Base-by-base conservation (phyloP, 73 alveolate genomes). In the Tetrahymena borealis region DNA sequence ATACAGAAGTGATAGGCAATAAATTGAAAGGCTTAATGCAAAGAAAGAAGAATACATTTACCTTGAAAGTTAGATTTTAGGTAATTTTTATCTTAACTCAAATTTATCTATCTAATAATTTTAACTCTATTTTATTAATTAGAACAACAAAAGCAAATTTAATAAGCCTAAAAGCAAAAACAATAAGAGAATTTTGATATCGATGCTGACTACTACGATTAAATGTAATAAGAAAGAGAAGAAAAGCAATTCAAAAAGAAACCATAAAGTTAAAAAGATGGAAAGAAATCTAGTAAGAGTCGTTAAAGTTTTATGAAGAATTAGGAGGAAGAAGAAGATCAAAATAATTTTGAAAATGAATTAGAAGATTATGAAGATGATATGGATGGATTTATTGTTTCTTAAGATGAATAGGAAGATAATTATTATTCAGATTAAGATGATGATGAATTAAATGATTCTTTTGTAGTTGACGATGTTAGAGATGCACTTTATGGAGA, bases 301-400 rank as follows among this genome's bases (percentile, higher is more conserved):
- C n/a, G 40, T 33, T 38, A 36, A 38, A 79, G 32, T n/a, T 38
- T 18, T 20, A 78, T 77, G 78, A 18, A 60, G 20, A 7, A 39
- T 31, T 36, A 78, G 31, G 38, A 36, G 60, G 90, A 32, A 10
- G 77, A 92, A 28, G 39, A 38, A 28, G n/a, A n/a, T n/a, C n/a
- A n/a, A n/a, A n/a, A n/a, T n/a, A n/a, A n/a, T n/a, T 39, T 39
- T 33, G 91, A 90, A 31, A 12, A 36, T 18, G 33, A 39, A 32
- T 60, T 93, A 39, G 93, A 78, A 40, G 95, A 93, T 93, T 91
- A 93, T 85, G 95, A 93, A 16, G 93, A 85, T 16, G 40, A 91
- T 35, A 39, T 39, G 24, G 33, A 85, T 4, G 38, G 32, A 24
- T 79, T 79, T 16, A 79, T 36, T 3, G 43, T 33, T 79, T 79